These are phyloP conservation scores for Vickermania ingenoplastis DNA, from an alignment of 208 protist species.

Conservation along the genomic window DNA sequence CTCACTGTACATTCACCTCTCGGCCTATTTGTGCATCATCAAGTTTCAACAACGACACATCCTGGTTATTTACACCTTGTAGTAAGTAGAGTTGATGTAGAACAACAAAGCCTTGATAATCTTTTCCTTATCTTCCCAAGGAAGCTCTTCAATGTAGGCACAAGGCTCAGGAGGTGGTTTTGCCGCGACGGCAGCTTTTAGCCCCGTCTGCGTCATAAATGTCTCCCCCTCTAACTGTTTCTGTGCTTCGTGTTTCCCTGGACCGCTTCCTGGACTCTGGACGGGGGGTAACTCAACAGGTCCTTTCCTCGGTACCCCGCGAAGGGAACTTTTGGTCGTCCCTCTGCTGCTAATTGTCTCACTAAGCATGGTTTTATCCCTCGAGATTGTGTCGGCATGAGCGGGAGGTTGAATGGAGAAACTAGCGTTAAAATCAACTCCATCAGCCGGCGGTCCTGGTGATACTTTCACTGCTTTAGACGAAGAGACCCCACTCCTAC, in stretches of 20 bases:
- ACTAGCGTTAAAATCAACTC: not conserved
- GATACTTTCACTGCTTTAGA: too few species aligned
- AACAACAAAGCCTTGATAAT: conserved; percentile 80
- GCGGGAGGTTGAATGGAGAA: not conserved
- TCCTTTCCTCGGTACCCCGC: not conserved
- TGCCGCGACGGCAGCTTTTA: not conserved
- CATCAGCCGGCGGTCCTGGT: not conserved
- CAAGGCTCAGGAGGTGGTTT: conserved; percentile 7
- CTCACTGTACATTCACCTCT: not conserved
- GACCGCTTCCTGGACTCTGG: too few species aligned
- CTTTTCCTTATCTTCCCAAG: conserved; percentile 77
- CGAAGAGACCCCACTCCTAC: too few species aligned
- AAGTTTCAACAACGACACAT: not conserved
- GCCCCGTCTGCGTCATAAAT: not conserved
- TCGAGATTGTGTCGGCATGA: not conserved
- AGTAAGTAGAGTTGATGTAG: conserved; percentile 72
- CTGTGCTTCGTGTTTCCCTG: too few species aligned
- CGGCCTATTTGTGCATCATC: not conserved
- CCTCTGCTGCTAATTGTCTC: not conserved
- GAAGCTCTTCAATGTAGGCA: conserved; percentile 39
- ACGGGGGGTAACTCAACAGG: too few species aligned
- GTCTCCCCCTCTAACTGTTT: conserved; percentile 1
- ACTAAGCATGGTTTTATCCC: not conserved
- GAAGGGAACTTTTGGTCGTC: too few species aligned
- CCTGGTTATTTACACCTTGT: conserved; percentile 9